Evolutionary conservation across 495 filamentous ascomycete genomes (phyloP).

Genomic region (Tuber melanosporum): DNA sequence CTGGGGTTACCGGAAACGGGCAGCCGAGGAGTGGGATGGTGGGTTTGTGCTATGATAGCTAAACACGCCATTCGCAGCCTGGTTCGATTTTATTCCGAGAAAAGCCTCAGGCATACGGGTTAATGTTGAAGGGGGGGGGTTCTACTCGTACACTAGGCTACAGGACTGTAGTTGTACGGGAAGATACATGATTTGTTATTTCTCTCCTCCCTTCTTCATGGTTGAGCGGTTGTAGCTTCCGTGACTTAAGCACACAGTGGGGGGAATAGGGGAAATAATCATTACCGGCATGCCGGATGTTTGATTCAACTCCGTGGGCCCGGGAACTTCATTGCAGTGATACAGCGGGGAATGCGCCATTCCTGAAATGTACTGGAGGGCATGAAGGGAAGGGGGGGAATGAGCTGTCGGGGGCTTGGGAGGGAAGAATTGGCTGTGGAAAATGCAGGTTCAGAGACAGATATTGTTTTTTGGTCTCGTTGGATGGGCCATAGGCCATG

Average conservation of each 20-base stretch:
- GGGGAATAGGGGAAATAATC: neutral
- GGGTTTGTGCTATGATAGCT: neutral
- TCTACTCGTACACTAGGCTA: neutral
- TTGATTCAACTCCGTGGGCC: neutral
- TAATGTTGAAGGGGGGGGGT: neutral
- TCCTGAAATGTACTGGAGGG: neutral
- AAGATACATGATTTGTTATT: neutral
- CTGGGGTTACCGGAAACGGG: neutral
- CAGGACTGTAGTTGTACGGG: neutral
- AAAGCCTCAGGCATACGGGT: neutral
- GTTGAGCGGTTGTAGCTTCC: neutral
- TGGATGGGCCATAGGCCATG: neutral
- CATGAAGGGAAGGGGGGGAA: neutral
- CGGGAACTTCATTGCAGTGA: neutral
- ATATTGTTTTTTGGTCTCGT: neutral
- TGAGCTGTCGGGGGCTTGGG: constrained; percentile 1
- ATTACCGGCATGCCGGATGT: constrained; percentile 2
- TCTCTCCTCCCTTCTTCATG: neutral
- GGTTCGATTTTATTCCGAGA: neutral
- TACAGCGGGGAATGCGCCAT: neutral
- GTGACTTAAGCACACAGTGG: neutral
- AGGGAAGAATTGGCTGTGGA: neutral
- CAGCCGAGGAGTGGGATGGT: neutral
- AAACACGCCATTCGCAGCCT: neutral
- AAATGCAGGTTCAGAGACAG: neutral